These are phyloP conservation scores for Thermochaetoides thermophila DNA, from an alignment of 495 filamentous ascomycete species.

Conservation along the genomic window DNA sequence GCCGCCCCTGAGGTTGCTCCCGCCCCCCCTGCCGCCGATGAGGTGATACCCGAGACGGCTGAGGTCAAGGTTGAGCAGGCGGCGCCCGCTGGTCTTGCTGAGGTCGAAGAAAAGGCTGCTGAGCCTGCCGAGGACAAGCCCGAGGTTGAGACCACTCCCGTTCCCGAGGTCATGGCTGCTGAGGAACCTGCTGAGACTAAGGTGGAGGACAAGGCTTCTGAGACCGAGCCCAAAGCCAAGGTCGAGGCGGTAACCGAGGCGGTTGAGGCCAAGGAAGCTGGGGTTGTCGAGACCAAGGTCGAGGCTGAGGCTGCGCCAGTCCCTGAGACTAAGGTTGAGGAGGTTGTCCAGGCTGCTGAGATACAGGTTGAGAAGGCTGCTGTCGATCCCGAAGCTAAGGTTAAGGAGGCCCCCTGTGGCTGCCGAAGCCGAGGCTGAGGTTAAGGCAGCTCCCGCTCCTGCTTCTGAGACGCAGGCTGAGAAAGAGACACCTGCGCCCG, in stretches of 20 bases:
- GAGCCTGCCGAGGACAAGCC: too few species aligned
- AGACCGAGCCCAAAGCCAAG: slow-evolving; percentile 1
- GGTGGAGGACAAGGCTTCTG: slow-evolving; percentile 4
- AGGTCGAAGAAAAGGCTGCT: neutral
- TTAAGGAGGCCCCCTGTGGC: neutral
- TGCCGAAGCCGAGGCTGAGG: neutral
- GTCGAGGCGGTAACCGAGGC: slow-evolving; percentile 1
- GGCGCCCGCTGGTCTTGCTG: slow-evolving; percentile 4
- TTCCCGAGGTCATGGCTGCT: too few species aligned
- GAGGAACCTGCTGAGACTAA: too few species aligned
- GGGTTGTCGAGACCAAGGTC: too few species aligned
- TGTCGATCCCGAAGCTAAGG: too few species aligned
- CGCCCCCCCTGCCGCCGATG: slow-evolving; percentile 4
- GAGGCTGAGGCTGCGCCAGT: neutral
- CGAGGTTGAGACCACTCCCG: too few species aligned
- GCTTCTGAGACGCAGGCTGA: neutral
- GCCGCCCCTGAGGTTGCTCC: neutral
- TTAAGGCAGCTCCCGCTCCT: neutral
- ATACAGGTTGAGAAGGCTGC: too few species aligned
- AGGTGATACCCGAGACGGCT: neutral
- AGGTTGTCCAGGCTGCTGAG: too few species aligned
- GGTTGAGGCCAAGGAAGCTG: too few species aligned
- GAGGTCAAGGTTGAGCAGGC: slow-evolving; percentile 1
- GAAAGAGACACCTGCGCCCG: neutral
- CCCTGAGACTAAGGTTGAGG: neutral